phyloP scores from a whole-genome alignment of 2,329 filamentous ascomycete genomes.

The Fusarium gaditjirri region DNA sequence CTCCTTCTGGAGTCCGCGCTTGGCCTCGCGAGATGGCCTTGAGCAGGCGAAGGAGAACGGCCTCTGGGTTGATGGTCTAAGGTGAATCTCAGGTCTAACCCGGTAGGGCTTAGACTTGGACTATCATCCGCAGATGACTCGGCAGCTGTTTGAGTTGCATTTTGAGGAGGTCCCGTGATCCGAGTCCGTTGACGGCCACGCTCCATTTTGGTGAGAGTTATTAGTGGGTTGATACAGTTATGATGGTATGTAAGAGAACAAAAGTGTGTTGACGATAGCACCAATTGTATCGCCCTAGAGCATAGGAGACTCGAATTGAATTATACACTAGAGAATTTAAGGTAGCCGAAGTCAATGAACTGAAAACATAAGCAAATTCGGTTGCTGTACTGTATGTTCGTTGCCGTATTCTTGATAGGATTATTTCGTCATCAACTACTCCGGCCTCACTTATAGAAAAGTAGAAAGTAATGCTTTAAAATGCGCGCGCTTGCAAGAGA shows the following conservation, averaged over 20 bases:
- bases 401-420: constrained; percentile 1
- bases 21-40: constrained; percentile 28
- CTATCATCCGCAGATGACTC: constrained; percentile 9
- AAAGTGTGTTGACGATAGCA: neutral
- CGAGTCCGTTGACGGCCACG: constrained; percentile 5
- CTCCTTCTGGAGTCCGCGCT: constrained; percentile 42
- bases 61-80: constrained; percentile 1
- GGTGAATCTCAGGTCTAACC: constrained; percentile 28
- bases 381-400: neutral
- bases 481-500: neutral
- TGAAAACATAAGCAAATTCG: neutral
- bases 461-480: neutral
- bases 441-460: neutral
- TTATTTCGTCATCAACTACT: neutral
- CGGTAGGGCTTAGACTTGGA: constrained; percentile 38
- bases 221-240: neutral
- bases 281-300: neutral
- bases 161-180: constrained; percentile 4
- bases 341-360: neutral
- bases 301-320: neutral
- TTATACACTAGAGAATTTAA: neutral
- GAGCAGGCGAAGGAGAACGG: constrained; percentile 19
- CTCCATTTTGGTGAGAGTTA: constrained; percentile 8
- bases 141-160: constrained; percentile 15
- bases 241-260: neutral